phyloP scores from a whole-genome alignment of 371 early-diverging fungal species.

The Gilbertella persicaria region DNA sequence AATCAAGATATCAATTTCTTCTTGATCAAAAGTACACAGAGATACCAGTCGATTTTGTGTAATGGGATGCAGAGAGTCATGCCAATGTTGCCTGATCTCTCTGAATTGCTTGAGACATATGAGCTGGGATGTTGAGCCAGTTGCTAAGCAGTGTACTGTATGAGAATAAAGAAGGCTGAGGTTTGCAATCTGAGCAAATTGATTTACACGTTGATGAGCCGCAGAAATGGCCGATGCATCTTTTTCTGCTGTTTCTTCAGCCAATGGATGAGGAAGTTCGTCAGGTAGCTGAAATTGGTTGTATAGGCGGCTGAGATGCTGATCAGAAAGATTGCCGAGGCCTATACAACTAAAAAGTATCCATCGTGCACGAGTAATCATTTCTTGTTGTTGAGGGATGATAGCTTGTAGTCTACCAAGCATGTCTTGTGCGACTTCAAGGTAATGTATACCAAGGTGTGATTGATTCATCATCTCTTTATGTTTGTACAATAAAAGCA shows the following conservation, averaged over 20 bases:
- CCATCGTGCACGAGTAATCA: conserved; percentile 22
- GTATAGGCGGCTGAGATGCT: conserved; percentile 6
- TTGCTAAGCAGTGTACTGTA: conserved; percentile 19
- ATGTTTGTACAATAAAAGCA: conserved; percentile 31
- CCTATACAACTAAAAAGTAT: conserved; percentile 15
- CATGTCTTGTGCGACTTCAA: conserved; percentile 15
- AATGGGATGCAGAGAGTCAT: conserved; percentile 14
- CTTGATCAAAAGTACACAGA: conserved; percentile 2
- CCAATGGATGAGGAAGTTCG: conserved; percentile 17
- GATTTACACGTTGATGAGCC: conserved; percentile 13
- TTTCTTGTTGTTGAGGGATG: conserved; percentile 14
- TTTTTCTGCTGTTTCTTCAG: conserved; percentile 10
- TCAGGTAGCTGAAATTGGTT: conserved; percentile 10
- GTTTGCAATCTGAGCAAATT: conserved; percentile 23
- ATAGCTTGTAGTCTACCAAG: conserved; percentile 11
- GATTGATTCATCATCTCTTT: conserved; percentile 11
- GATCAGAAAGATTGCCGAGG: conserved; percentile 19
- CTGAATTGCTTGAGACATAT: conserved; percentile 23
- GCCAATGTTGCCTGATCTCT: conserved; percentile 25
- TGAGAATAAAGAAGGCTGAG: conserved; percentile 21
- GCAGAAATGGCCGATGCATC: not conserved
- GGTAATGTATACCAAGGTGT: conserved; percentile 6
- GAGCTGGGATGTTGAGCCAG: conserved; percentile 8
- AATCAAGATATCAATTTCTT: conserved; percentile 16
- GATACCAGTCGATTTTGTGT: conserved; percentile 13